A percentile compares a stretch with the other conserved stretches of the same genome.
phyloP scores from a whole-genome alignment of 805 yeast species.

The Clavispora fructus region DNA sequence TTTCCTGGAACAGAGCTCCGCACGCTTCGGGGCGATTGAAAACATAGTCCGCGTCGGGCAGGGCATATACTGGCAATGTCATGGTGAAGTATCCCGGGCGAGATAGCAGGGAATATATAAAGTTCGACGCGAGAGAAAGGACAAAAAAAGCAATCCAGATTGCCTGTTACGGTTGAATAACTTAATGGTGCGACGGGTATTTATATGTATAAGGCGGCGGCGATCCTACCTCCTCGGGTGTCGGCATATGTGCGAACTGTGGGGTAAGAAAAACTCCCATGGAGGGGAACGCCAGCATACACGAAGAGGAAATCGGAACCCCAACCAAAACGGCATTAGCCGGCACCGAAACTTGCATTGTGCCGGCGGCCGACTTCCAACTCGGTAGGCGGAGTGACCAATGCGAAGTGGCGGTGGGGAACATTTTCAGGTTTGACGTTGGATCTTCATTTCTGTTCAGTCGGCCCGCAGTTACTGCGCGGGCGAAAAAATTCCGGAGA shows the following conservation, averaged over 20 bases:
- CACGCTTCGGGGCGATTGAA: constrained; percentile 8
- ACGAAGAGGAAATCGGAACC: not conserved
- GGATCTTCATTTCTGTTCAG: no score
- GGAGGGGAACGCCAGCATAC: not conserved
- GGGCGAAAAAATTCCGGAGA: no score
- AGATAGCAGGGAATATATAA: not conserved
- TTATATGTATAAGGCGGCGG: not conserved
- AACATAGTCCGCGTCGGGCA: constrained; percentile 14
- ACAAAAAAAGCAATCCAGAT: not conserved
- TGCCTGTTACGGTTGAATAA: not conserved
- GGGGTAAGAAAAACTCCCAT: not conserved
- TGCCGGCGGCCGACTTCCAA: not conserved
- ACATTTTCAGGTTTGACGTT: no score
- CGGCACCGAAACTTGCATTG: not conserved
- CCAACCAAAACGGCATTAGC: not conserved
- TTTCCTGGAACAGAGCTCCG: constrained; percentile 7
- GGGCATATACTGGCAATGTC: constrained; percentile 7
- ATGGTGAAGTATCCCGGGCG: not conserved
- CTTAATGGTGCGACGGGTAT: not conserved
- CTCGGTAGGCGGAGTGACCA: no score
- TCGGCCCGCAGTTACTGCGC: no score
- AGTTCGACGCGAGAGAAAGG: not conserved
- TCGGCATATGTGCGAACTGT: not conserved
- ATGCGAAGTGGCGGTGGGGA: no score
- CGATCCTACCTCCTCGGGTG: not conserved